A percentile compares a stretch with the other conserved stretches of the same genome.
These are phyloP conservation scores for Penicillium sp. DNA, from an alignment of 2,329 filamentous ascomycete species.

Conservation along the genomic window DNA sequence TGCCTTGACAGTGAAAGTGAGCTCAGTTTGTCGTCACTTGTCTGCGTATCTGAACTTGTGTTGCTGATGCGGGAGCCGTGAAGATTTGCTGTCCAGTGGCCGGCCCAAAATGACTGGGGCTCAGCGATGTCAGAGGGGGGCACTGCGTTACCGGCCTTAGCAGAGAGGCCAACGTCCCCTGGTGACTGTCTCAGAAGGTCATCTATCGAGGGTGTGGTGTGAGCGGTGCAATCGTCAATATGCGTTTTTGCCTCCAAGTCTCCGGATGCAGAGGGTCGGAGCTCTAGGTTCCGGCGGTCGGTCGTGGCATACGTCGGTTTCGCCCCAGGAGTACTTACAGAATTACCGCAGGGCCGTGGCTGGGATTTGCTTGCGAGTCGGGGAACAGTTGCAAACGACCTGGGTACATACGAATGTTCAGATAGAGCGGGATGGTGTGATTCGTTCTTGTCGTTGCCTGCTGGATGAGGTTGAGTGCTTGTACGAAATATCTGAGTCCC, in stretches of 20 bases:
- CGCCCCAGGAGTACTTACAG: background rate
- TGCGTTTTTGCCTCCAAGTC: background rate
- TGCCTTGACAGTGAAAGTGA: slow-evolving; percentile 1
- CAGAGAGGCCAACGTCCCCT: background rate
- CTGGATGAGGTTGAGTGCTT: background rate
- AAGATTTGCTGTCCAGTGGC: background rate
- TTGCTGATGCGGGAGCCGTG: background rate
- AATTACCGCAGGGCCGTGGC: background rate
- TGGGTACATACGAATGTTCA: background rate
- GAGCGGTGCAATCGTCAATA: background rate
- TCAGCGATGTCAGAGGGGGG: background rate
- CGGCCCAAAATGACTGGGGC: background rate
- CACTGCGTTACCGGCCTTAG: background rate
- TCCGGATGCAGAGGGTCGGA: background rate
- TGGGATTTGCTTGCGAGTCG: no score
- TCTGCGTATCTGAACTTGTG: background rate
- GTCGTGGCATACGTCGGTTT: background rate
- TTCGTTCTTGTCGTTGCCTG: no score
- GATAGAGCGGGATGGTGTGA: background rate
- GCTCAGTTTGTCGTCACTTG: background rate
- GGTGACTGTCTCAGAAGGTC: background rate
- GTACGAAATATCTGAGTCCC: slow-evolving; percentile 18
- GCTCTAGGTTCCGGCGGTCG: background rate
- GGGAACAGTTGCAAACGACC: background rate
- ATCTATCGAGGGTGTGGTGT: background rate